Evolutionary conservation across 352 stramenopile genomes (phyloP), one percentile per base, ranked within the genome.

Genomic region (Globisporangium irregulare): DNA sequence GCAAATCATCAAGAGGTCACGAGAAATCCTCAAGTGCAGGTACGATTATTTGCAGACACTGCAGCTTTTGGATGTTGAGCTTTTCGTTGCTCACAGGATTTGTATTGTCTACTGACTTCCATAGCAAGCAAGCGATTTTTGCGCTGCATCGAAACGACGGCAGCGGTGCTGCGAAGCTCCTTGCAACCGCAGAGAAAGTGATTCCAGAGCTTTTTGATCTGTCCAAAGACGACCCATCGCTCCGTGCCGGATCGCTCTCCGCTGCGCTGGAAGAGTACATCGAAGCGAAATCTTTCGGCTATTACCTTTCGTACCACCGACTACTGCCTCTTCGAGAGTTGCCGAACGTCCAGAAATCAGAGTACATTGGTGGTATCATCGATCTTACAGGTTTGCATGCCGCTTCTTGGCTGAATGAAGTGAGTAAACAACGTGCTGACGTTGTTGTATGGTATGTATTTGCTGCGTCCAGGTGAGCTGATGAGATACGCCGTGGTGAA

Each of bases 361-460:
- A 98, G 67, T 99, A 98, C 68, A 77, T 99, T 10, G 95, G 94
- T n/a, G 96, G 96, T 6, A 74, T 99, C 38, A 96, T 96, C 63
- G 96, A 99, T 77, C 91, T 99, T 22, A 98, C 93, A 8, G 94
- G 93, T 78, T 81, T 90, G 75, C 12, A n/a, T 29, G 20, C 8
- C 36, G 12, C 36, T 15, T 59, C 5, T 4, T 25, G 8, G 7
- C n/a, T 9, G 10, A 12, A 12, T 9, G 6, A n/a, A 12, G 10
- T 27, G 38, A 9, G 1, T n/a, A 29, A 43, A 24, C 51, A 54
- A n/a, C 14, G 54, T 68, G 22, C 55, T 43, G 80, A 84, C 22
- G 71, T 59, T 41, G 12, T 22, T 62, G 68, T 5, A 46, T 18
- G 80, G 80, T 74, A 54, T 88, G 86, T 55, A 70, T 27, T 24